phyloP scores from a whole-genome alignment of 2,329 filamentous ascomycete species.

The Rutstroemia sp. region DNA sequence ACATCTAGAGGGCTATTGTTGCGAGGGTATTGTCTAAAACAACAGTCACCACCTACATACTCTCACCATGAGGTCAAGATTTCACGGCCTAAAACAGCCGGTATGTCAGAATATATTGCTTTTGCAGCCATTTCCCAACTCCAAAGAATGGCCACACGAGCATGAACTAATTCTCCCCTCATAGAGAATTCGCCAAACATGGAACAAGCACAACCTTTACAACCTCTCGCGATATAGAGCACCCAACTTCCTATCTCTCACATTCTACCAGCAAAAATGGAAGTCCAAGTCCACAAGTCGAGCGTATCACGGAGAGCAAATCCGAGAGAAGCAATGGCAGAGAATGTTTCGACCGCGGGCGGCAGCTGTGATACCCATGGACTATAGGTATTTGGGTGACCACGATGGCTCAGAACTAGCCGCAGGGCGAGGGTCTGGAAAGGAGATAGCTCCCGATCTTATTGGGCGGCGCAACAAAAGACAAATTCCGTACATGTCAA shows the following conservation, averaged over 20 bases:
- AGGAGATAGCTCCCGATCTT: constrained; percentile 20
- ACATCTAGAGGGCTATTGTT: background rate
- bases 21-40: background rate
- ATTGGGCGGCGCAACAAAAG: constrained; percentile 41
- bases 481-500: constrained; percentile 84
- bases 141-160: background rate
- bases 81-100: constrained; percentile 5
- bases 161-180: constrained; percentile 9
- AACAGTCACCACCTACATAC: background rate
- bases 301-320: constrained; percentile 89
- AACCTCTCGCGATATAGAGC: constrained; percentile 58
- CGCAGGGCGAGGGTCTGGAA: constrained; percentile 73
- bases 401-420: constrained; percentile 80
- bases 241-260: constrained; percentile 41
- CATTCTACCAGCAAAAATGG: constrained; percentile 99
- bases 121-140: background rate
- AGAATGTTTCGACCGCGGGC: constrained; percentile 83
- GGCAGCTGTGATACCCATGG: constrained; percentile 78
- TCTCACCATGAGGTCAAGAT: constrained; percentile 9
- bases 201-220: constrained; percentile 97
- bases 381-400: constrained; percentile 68
- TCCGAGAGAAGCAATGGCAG: constrained; percentile 88
- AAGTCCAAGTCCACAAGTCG: constrained; percentile 74
- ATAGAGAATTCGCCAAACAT: constrained; percentile 89
- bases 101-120: constrained; percentile 4